phyloP scores from a whole-genome alignment of 306 rosid genomes.

The Hippophae tibetana region DNA sequence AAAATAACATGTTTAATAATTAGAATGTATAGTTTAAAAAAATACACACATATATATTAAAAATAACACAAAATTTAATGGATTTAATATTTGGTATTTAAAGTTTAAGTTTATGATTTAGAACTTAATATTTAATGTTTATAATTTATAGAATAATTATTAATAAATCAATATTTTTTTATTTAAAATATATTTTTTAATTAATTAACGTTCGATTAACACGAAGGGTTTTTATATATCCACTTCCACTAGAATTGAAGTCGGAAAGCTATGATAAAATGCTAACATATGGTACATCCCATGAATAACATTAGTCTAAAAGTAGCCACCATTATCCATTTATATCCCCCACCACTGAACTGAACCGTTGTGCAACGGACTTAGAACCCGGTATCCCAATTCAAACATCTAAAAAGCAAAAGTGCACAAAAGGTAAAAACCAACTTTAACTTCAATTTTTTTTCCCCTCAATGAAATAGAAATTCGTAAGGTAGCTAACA shows the following conservation, averaged over 20 bases:
- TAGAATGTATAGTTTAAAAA: too few relatives aligned
- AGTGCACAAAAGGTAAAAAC: conserved; percentile 34
- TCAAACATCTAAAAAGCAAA: conserved; percentile 41
- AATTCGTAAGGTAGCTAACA: conserved; percentile 14
- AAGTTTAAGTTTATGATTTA: too few relatives aligned
- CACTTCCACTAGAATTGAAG: neutral
- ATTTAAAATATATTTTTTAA: too few relatives aligned
- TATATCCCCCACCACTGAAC: conserved; percentile 19
- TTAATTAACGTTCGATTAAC: too few relatives aligned
- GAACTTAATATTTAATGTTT: too few relatives aligned
- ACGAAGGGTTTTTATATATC: neutral
- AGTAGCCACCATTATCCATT: conserved; percentile 14
- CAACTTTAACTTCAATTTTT: conserved; percentile 22
- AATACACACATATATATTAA: too few relatives aligned
- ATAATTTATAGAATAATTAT: too few relatives aligned
- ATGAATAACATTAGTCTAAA: neutral
- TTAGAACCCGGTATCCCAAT: conserved; percentile 58
- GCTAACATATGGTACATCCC: neutral
- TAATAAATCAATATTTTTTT: too few relatives aligned
- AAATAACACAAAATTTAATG: too few relatives aligned
- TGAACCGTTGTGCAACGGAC: conserved; percentile 80
- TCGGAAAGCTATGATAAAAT: neutral
- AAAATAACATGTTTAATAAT: too few relatives aligned
- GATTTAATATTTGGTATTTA: too few relatives aligned
- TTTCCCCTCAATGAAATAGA: conserved; percentile 8